A percentile compares a stretch with the other conserved stretches of the same genome.
phyloP scores from a whole-genome alignment of 306 rosid species.

The Lupinus albus region DNA sequence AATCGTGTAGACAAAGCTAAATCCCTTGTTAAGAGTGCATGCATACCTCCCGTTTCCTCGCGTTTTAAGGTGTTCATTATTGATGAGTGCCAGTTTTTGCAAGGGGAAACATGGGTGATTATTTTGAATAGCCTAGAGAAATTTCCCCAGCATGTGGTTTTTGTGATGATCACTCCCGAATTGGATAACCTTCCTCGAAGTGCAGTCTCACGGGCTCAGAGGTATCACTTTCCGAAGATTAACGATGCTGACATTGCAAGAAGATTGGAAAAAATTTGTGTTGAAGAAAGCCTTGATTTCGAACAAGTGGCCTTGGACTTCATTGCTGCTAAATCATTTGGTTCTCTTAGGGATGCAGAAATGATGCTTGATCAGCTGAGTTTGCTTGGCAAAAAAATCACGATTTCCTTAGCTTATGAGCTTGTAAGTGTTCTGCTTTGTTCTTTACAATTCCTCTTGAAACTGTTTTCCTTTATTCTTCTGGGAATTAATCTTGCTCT shows the following conservation, averaged over 20 bases:
- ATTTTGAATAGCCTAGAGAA: conserved; percentile 65
- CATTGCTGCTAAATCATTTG: conserved; percentile 71
- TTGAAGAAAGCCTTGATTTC: conserved; percentile 65
- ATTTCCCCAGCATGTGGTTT: conserved; percentile 66
- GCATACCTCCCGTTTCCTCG: conserved; percentile 56
- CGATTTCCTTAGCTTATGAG: conserved; percentile 62
- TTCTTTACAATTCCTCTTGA: neutral
- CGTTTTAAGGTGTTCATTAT: conserved; percentile 76
- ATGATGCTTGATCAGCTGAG: conserved; percentile 92
- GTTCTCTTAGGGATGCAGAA: conserved; percentile 93
- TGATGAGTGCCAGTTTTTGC: conserved; percentile 83
- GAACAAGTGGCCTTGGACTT: conserved; percentile 72
- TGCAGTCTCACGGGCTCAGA: conserved; percentile 71
- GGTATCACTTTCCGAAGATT: conserved; percentile 75
- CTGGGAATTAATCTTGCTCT: conserved; percentile 11
- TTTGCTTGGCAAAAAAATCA: conserved; percentile 76
- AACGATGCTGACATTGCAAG: conserved; percentile 73
- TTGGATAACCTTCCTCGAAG: conserved; percentile 69
- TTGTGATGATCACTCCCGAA: conserved; percentile 84
- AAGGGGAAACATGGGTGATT: conserved; percentile 69
- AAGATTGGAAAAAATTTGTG: conserved; percentile 62
- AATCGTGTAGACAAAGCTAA: conserved; percentile 64
- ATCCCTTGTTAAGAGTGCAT: conserved; percentile 66
- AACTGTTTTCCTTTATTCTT: neutral
- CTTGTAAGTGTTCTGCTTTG: conserved; percentile 64